Evolutionary conservation across 805 yeast genomes (phyloP).

Genomic region (Brettanomyces custersianus): DNA sequence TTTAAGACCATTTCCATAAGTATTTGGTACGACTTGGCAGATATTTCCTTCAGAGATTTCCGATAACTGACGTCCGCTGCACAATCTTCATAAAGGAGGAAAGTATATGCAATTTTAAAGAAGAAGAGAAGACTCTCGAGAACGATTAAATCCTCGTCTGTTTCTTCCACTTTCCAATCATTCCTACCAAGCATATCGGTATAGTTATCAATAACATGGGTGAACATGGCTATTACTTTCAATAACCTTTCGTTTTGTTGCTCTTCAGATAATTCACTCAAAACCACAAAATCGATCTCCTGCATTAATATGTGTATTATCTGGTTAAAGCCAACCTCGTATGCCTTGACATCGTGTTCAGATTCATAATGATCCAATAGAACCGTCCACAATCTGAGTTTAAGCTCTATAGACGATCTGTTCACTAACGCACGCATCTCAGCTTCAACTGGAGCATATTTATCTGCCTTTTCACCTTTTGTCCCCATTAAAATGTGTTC

Average conservation of each 20-base stretch:
- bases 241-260: slow-evolving; percentile 37
- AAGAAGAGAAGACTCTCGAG: slow-evolving; percentile 21
- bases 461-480: slow-evolving; percentile 13
- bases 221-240: slow-evolving; percentile 43
- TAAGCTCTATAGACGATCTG: slow-evolving; percentile 55
- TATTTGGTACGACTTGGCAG: slow-evolving; percentile 32
- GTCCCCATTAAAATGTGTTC: slow-evolving; percentile 14
- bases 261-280: slow-evolving; percentile 13
- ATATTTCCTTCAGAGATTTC: slow-evolving; percentile 33
- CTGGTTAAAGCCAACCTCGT: slow-evolving; percentile 41
- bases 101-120: slow-evolving; percentile 38
- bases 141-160: slow-evolving; percentile 2
- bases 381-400: slow-evolving; percentile 67
- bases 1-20: slow-evolving; percentile 38
- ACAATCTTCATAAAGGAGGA: slow-evolving; percentile 45
- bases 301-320: slow-evolving; percentile 37
- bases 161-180: slow-evolving; percentile 26
- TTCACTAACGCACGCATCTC: slow-evolving; percentile 57
- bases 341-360: slow-evolving; percentile 23
- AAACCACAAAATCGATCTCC: slow-evolving; percentile 24
- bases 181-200: slow-evolving; percentile 18
- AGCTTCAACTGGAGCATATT: slow-evolving; percentile 26
- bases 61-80: slow-evolving; percentile 28
- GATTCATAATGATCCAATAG: slow-evolving; percentile 47
- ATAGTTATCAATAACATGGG: slow-evolving; percentile 36